Base-by-base conservation (phyloP, 192 early-diverging fungal genomes). In the Dissophora ornata region DNA sequence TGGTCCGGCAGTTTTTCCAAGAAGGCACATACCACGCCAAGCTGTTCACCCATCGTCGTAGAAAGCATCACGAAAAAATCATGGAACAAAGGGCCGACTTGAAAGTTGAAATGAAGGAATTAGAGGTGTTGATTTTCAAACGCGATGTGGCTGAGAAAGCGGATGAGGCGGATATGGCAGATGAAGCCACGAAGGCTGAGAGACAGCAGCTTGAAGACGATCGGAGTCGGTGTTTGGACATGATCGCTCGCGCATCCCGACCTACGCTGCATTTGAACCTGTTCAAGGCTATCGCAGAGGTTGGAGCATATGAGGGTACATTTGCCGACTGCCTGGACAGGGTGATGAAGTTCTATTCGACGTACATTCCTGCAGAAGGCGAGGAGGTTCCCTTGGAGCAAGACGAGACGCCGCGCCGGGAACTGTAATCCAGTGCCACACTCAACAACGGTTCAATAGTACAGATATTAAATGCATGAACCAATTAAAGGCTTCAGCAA, bases 241-340 rank as follows among this genome's bases (percentile, higher is more conserved):
- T 60, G 44, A 29, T 48, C 29, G 22, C 42, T 11, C 26, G 44
- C 19, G 28, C 28, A 10, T 26, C 21, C 0, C 41, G 58, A 0
- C 5, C 21, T 16, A 48, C 58, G 25, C 19, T 60, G 26, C 41
- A 47, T 21, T 32, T 60, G 28, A 47, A 60, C 19, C 30, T 60
- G 28, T 60, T 60, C 44, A 47, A 47, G 36, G 45, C 58, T 21
- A 48, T 60, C 4, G 44, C 58, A 21, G 45, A 60, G 13, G 58
- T 26, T 30, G 42, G 44, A 5, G 41, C 32, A 30, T 60, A 60
- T 34, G 58, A 60, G 25, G 58, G 58, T 28, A 3, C 3, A n/a
- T 2, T 22, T 3, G 16, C 3, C 8, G 30, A 60, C 5, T 60
- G 58, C 26, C 28, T 34, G 26, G 2, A 47, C 4, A 60, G 19